These are phyloP conservation scores for Austroboletus novae-zelandiae DNA, from an alignment of 1,284 basidiomycete genomes.

Conservation along the genomic window DNA sequence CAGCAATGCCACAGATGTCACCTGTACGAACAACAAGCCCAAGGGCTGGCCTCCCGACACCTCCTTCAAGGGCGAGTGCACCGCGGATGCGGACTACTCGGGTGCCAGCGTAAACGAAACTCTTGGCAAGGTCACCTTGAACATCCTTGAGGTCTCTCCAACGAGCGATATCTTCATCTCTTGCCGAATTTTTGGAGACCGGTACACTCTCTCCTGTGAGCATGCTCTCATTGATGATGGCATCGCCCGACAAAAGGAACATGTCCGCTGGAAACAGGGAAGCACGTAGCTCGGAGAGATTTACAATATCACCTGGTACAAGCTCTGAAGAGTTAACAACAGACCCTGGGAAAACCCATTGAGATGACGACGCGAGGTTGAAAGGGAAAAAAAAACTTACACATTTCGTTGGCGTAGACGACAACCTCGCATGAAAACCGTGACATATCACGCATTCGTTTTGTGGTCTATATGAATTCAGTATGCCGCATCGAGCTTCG, in stretches of 20 bases:
- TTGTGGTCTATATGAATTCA: constrained; percentile 66
- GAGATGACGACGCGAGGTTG: neutral
- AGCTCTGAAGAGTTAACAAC: constrained; percentile 76
- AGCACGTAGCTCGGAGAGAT: constrained; percentile 78
- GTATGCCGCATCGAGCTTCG: neutral
- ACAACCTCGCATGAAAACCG: constrained; percentile 83
- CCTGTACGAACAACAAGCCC: constrained; percentile 92
- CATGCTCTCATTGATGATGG: constrained; percentile 99
- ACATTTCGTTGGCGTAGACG: constrained; percentile 71
- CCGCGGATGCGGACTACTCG: constrained; percentile 90
- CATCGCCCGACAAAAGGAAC: constrained; percentile 91
- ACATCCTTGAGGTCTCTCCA: constrained; percentile 74
- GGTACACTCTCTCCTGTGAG: constrained; percentile 95
- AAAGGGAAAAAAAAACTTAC: constrained; percentile 44
- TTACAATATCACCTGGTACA: constrained; percentile 92
- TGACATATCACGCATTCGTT: constrained; percentile 96
- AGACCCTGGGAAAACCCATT: constrained; percentile 50
- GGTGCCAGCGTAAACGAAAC: constrained; percentile 92
- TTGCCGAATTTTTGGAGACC: constrained; percentile 82
- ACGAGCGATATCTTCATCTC: constrained; percentile 64
- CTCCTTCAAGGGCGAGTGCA: constrained; percentile 52
- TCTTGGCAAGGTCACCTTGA: constrained; percentile 71
- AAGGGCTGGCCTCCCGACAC: constrained; percentile 64
- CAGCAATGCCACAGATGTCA: constrained; percentile 29
- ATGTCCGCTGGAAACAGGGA: constrained; percentile 88